These are phyloP conservation scores for Adiantum capillusveneris DNA, from an alignment of 75 land plant species.

Conservation along the genomic window DNA sequence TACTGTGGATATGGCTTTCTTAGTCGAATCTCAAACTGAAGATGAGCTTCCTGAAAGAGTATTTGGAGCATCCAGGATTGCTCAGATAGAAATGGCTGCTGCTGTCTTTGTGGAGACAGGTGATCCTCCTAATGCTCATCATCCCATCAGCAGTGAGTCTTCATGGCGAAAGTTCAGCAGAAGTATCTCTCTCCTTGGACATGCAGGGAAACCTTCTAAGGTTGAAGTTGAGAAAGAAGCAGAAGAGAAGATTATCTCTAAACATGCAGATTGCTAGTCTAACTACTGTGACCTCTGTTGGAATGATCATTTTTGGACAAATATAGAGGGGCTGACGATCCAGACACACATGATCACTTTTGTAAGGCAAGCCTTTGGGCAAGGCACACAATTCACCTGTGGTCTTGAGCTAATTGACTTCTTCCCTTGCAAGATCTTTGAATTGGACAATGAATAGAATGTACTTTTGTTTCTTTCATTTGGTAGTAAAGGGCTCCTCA, in stretches of 20 bases:
- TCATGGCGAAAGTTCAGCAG: slow-evolving; percentile 1
- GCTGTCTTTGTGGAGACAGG: slow-evolving; percentile 40
- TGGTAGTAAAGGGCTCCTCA: too few relatives aligned
- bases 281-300: too few relatives aligned
- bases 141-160: background rate
- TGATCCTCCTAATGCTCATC: background rate
- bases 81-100: slow-evolving; percentile 85
- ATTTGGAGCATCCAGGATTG: slow-evolving; percentile 68
- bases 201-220: background rate
- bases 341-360: too few relatives aligned
- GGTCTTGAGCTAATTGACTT: too few relatives aligned
- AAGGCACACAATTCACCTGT: too few relatives aligned
- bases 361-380: too few relatives aligned
- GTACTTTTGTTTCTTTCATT: too few relatives aligned
- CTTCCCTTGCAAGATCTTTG: too few relatives aligned
- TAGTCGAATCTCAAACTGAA: slow-evolving; percentile 81
- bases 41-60: slow-evolving; percentile 83
- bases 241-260: background rate
- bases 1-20: slow-evolving; percentile 77
- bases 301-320: too few relatives aligned
- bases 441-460: too few relatives aligned
- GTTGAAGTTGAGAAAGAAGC: background rate
- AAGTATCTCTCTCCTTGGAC: background rate
- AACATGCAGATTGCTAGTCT: too few relatives aligned
- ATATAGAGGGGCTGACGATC: too few relatives aligned